Base-by-base conservation (phyloP, 1,284 basidiomycete species). In the Cystobasidium pallidum region DNA sequence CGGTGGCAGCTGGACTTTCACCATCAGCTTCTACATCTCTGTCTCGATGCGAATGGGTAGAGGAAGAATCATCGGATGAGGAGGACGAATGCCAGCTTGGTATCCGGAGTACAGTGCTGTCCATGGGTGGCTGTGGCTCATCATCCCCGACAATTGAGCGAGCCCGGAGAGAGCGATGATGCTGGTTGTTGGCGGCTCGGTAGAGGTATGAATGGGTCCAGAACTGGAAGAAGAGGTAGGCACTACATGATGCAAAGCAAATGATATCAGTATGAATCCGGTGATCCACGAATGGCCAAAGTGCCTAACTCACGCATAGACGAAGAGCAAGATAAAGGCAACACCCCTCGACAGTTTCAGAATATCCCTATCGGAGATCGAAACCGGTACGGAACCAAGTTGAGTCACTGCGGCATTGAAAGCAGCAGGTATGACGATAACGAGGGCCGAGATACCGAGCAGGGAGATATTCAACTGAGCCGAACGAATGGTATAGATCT, bases 381-480 rank as follows among this genome's bases (percentile, higher is more conserved):
- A 66, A 41, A 43, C 59, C 26, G 36, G 47, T 6, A 72, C 77
- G 17, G 74, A 74, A 15, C 70, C 74, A 8, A 72, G 58, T 3
- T 79, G 78, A 19, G 76, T 73, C 24, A 80, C 78, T 55, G 80
- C 81, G 2, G 80, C 78, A 79, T 87, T 86, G 78, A 87, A 89
- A 1, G 86, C 87, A 21, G 85, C 85, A 2, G 92, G 92, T 1
- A 94, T 83, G 15, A 93, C 84, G 59, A 93, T 87, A 15, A 89
- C 91, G 21, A 75, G 65, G 24, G 77, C 66, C 67, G 73, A 36
- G 45, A 93, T 84, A 24, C 88, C 89, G 73, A 94, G 81, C 36
- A 94, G 82, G 15, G 90, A 89, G 10, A 89, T 88, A 79, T 93
- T 91, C 39, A 92, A 82, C 80, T 94, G 92, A 1, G 90, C 87